Conservation (phyloP, 2,329 filamentous ascomycete genomes). For the Botrytis medusae region DNA sequence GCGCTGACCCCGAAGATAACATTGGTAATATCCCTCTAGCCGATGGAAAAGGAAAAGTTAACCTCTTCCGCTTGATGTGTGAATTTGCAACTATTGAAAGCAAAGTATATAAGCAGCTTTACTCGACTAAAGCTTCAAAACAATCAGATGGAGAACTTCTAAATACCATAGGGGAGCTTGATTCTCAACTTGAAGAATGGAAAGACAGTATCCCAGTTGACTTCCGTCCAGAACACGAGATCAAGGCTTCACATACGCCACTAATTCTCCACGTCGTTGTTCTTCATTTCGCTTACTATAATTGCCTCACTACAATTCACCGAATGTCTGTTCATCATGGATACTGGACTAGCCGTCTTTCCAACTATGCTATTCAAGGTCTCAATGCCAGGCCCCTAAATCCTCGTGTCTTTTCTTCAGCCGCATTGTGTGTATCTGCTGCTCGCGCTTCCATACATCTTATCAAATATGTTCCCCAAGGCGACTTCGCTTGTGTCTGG, state of each 20-base stretch:
- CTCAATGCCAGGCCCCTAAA: constrained; percentile 89
- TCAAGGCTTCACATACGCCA: constrained; percentile 87
- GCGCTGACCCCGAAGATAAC: constrained; percentile 85
- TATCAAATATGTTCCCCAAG: constrained; percentile 93
- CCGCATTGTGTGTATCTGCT: constrained; percentile 87
- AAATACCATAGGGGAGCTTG: constrained; percentile 93
- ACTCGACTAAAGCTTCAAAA: constrained; percentile 88
- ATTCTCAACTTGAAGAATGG: constrained; percentile 88
- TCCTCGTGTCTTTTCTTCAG: constrained; percentile 90
- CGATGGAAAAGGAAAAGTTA: constrained; percentile 89
- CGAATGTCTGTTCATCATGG: constrained; percentile 98
- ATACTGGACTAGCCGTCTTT: constrained; percentile 94
- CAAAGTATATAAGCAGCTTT: constrained; percentile 88
- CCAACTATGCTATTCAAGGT: constrained; percentile 92
- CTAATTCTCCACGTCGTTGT: constrained; percentile 94
- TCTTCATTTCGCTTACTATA: constrained; percentile 96
- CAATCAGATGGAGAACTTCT: constrained; percentile 90
- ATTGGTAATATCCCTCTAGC: constrained; percentile 91
- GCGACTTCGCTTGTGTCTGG: constrained; percentile 94
- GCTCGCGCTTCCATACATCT: constrained; percentile 90
- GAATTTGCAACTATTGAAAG: constrained; percentile 90
- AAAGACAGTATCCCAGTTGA: constrained; percentile 94
- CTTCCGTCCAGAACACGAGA: constrained; percentile 95
- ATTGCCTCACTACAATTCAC: constrained; percentile 95
- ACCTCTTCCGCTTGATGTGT: constrained; percentile 90